Evolutionary conservation across 768 basidiomycete species (phyloP), one percentile per base, ranked within the genome.

Genomic region (Boletellus sp.): DNA sequence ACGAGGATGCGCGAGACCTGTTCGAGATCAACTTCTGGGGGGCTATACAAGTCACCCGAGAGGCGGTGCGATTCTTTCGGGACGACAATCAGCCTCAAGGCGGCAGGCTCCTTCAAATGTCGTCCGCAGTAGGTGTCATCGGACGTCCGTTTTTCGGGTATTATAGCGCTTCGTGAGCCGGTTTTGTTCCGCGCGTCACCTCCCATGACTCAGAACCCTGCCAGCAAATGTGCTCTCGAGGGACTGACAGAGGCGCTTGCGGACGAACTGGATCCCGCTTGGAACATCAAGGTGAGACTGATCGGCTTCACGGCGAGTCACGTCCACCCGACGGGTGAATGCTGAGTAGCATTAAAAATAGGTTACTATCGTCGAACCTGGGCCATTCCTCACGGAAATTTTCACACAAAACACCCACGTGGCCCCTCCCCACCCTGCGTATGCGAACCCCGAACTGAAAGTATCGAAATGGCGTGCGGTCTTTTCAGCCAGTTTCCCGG

Each of bases 1-100:
- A 70, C 3, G 57, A 57, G 6, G 60, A 62, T 1, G 73, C 69
- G 11, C 64, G 70, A 19, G 42, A 48, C 3, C 17, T 70, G 54
- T 75, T 78, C 36, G 74, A 76, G 17, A 65, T 71, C 33, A 63
- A 71, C 45, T 69, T 66, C 24, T 70, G 70, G 66, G 67, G 69
- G 6, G 63, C 69, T 28, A 50, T 51, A 0, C 54, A 54, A 33
- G 71, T 72, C 28, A 67, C 54, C 26, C 55, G 51, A 23, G 70
- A 64, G 37, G 70, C 71, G 0, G 53, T 74, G 32, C 47, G 50
- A 32, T 60, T 64, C 47, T 70, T 74, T 53, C 62, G 73, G 16
- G 73, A 74, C 16, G 59, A 62, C 2, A 74, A 74, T 47, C 54
- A 64, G 11, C 66, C 72, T 11, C 51, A 20, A 6, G 70, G 71